Conservation (phyloP, 139 green algal genomes). For the Penium margaritaceum region DNA sequence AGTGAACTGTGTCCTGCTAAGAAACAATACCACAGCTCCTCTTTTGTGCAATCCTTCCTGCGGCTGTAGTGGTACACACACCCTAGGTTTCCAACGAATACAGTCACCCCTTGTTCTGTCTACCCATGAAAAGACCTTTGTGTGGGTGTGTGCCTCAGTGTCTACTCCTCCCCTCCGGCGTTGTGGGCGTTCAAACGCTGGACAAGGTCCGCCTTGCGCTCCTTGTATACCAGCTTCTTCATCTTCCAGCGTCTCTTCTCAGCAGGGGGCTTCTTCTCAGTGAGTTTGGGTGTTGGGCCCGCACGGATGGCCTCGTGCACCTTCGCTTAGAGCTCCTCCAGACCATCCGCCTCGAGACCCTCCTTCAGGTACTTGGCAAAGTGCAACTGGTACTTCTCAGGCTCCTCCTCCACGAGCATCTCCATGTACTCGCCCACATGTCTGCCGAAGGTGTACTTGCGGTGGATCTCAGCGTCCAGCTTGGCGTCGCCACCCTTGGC, state of each 20-base stretch:
- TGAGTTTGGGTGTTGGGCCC: constrained; percentile 67
- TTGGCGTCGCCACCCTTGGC: constrained; percentile 86
- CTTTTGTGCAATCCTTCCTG: too few species aligned
- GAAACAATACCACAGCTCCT: too few species aligned
- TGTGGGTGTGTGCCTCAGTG: too few species aligned
- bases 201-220: constrained; percentile 91
- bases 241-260: constrained; percentile 53
- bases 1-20: too few species aligned
- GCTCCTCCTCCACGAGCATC: constrained; percentile 74
- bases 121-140: too few species aligned
- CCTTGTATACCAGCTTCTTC: constrained; percentile 85
- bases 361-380: constrained; percentile 79
- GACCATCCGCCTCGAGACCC: constrained; percentile 68
- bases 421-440: constrained; percentile 97
- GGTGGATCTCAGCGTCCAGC: constrained; percentile 73
- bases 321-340: constrained; percentile 83
- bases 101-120: too few species aligned
- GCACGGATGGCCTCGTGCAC: constrained; percentile 84
- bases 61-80: too few species aligned
- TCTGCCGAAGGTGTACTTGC: constrained; percentile 63
- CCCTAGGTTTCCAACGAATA: too few species aligned
- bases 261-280: constrained; percentile 64
- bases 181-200: constrained; percentile 62
- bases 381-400: constrained; percentile 87
- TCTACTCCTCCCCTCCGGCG: constrained; percentile 53